Evolutionary conservation across 2,329 filamentous ascomycete genomes (phyloP), one percentile per base, ranked within the genome.

Genomic region (Endothia cerciana): DNA sequence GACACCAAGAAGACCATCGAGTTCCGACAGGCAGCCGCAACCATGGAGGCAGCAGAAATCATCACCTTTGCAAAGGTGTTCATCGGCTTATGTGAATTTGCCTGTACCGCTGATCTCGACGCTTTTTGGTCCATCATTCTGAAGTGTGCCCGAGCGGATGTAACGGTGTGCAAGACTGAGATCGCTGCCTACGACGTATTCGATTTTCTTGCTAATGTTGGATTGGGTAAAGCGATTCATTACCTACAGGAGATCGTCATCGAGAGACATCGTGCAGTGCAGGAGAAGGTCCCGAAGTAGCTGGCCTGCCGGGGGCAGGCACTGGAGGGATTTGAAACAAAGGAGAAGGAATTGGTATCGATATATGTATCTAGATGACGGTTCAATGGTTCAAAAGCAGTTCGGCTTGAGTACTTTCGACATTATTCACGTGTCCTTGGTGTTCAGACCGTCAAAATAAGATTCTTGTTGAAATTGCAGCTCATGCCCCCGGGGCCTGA

Each of bases 1-100:
- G 13, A n/a, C 30, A 40, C 22, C 1, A 62, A 55, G 17, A 53
- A 40, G 13, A 53, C 60, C 8, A 15, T 53, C 30, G 45, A 62
- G 33, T 62, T 62, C 33, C 60, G 30, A 19, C 60, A 62, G 60
- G 45, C 45, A 4, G 30, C 60, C 33, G 60, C 15, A 10, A 55
- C 47, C 7, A 7, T 62, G 6, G 30, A 62, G 5, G 60, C 47
- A 43, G 25, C 43, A 2, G 60, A 55, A 10, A 41, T 62, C 13
- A 22, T 33, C 19, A 8, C 25, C 30, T 56, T 62, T 40, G 22
- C 47, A 3, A 36, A 56, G 28, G 13, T 62, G 3, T 41, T 19
- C 4, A 17, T 62, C 17, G 49, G 60, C 10, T 30, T 63, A 2
- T 56, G 49, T 10, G 60, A 63, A 4, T 55, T 63, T 11, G 38